Conservation (phyloP, 108 stramenopile species). For the Nannochloropsis salina region DNA sequence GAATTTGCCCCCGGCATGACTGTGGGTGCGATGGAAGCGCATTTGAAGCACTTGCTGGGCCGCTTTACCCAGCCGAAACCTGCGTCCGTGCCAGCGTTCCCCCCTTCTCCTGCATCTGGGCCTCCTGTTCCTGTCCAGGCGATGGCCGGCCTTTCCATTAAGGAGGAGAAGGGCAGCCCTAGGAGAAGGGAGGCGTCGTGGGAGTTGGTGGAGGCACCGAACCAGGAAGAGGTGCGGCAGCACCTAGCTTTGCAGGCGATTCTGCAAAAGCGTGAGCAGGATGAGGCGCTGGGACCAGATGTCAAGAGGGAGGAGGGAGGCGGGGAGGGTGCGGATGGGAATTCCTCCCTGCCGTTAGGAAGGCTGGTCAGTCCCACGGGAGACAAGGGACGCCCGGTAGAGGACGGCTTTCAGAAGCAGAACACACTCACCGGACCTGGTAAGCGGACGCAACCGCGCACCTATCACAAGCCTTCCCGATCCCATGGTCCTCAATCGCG, state of each 20-base stretch:
- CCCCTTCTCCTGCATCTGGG: background rate
- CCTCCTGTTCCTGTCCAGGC: background rate
- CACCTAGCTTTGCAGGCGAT: constrained; percentile 9
- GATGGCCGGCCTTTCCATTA: background rate
- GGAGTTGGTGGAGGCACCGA: background rate
- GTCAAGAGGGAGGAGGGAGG: too few species aligned
- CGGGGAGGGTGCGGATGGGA: too few species aligned
- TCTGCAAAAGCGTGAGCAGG: background rate
- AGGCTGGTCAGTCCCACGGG: too few species aligned
- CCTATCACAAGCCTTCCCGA: too few species aligned
- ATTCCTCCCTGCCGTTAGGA: too few species aligned
- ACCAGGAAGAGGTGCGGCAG: background rate
- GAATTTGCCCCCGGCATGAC: constrained; percentile 11
- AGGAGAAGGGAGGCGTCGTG: background rate
- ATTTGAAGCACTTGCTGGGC: background rate
- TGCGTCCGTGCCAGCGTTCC: background rate
- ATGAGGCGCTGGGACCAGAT: too few species aligned
- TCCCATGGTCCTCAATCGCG: too few species aligned
- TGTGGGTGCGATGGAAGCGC: background rate
- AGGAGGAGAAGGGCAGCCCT: too few species aligned
- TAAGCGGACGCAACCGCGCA: too few species aligned
- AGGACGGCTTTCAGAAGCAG: too few species aligned
- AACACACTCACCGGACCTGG: too few species aligned
- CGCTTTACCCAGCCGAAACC: background rate
- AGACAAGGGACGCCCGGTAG: too few species aligned